Conservation (phyloP, 495 filamentous ascomycete species). For the Xylaria bambusicola region DNA sequence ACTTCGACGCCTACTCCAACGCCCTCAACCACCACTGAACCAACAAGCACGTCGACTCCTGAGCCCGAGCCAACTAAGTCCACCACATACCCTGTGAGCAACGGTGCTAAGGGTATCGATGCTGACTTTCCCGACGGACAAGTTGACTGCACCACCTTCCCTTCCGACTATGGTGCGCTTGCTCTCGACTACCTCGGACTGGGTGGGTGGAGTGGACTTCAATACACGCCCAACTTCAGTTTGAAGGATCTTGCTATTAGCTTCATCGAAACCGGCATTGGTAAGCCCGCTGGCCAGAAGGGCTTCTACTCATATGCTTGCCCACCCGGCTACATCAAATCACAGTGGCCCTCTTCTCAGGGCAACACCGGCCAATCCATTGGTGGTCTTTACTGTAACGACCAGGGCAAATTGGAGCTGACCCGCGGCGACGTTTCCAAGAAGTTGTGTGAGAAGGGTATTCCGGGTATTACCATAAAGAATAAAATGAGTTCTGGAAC, state of each 20-base stretch:
- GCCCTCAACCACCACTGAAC: slow-evolving; percentile 26
- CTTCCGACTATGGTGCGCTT: slow-evolving; percentile 80
- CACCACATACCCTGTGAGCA: slow-evolving; percentile 15
- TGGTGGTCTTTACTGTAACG: slow-evolving; percentile 82
- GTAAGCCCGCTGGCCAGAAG: slow-evolving; percentile 57
- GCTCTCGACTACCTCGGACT: slow-evolving; percentile 65
- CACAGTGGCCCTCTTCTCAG: slow-evolving; percentile 84
- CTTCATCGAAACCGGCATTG: slow-evolving; percentile 65
- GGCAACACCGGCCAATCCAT: slow-evolving; percentile 82
- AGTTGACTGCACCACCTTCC: slow-evolving; percentile 71
- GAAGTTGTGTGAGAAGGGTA: slow-evolving; percentile 75
- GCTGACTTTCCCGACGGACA: slow-evolving; percentile 76
- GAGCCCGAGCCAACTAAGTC: slow-evolving; percentile 1
- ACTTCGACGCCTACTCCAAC: slow-evolving; percentile 21
- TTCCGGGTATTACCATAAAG: slow-evolving; percentile 66
- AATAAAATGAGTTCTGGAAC: slow-evolving; percentile 69
- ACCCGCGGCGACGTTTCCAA: slow-evolving; percentile 66
- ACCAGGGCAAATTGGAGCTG: slow-evolving; percentile 71
- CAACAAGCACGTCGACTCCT: slow-evolving; percentile 23
- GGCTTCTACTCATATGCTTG: slow-evolving; percentile 94
- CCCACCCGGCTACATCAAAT: slow-evolving; percentile 87
- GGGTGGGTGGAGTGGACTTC: slow-evolving; percentile 81
- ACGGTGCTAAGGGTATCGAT: slow-evolving; percentile 58
- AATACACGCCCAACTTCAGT: slow-evolving; percentile 48
- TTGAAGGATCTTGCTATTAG: slow-evolving; percentile 38